Base-by-base conservation (phyloP, 2,329 filamentous ascomycete species). In the Penicillium brasilianum region DNA sequence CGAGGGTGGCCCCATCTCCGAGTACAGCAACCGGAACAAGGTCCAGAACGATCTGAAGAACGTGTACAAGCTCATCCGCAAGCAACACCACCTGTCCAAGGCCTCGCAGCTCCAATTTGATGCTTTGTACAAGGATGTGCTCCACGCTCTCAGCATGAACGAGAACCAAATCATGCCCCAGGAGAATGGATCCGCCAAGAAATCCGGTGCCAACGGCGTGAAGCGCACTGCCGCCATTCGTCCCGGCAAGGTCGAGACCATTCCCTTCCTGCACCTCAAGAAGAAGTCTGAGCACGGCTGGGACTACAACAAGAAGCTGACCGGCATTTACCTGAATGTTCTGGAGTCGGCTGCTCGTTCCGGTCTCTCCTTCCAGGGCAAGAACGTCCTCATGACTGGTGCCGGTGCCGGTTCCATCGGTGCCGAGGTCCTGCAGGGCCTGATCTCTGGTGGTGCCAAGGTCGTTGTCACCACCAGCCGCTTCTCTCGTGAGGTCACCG, bases 261-360 rank as follows among this genome's bases (percentile, higher is more conserved):
- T 99, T 69, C 95, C 95, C 36, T 99, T 99, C 88, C 82, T 99
- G 56, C 95, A 99, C 77, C 84, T 99, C 60, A 97, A 97, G 87
- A 97, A 97, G 87, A 91, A 92, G 78, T 96, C 96, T 80, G 87
- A 93, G 64, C 90, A 97, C 73, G 94, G 94, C 63, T 99, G 95
- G 95, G 93, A 98, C 74, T 99, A 98, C 84, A 98, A 92, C 87
- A 99, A 98, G 86, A 97, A 96, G 83, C 87, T 99, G 60, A 98
- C 95, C 25, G 91, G 92, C 59, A 80, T 93, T 69, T 99, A 99
- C 77, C 87, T 99, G 36, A 92, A 97, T 76, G 93, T 92, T 64
- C 81, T 99, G 34, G 93, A 97, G 81, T 87, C 93, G 65, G 93
- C 93, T 67, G 95, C 95, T 66, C 90, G 88, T 72, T 84, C 87